A percentile compares a stretch with the other conserved stretches of the same genome.
Evolutionary conservation across 306 rosid genomes (phyloP).

Genomic region (Rosa rugosa): DNA sequence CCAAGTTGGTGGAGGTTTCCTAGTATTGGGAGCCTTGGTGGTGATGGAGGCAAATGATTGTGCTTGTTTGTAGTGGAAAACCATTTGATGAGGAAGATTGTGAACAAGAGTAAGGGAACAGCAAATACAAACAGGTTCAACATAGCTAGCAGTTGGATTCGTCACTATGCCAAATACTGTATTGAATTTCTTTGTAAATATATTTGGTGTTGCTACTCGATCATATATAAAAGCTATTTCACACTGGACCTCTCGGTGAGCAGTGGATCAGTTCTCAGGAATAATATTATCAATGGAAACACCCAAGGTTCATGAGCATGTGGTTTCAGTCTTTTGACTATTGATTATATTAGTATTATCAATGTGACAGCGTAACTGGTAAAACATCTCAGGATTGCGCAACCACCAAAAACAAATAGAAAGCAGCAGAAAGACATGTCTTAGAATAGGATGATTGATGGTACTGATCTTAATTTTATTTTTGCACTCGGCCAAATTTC

Average conservation of each 20-base stretch:
- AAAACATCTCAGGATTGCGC: too few species aligned
- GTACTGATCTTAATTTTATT: too few species aligned
- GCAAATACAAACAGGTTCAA: not conserved
- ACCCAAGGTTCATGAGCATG: too few species aligned
- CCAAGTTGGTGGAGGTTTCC: slow-evolving; percentile 37
- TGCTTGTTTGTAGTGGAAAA: not conserved
- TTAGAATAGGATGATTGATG: too few species aligned
- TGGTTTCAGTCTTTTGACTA: too few species aligned
- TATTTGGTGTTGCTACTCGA: not conserved
- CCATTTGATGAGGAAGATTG: slow-evolving; percentile 20
- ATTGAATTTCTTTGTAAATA: not conserved
- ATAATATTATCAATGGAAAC: too few species aligned
- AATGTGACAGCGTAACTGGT: too few species aligned
- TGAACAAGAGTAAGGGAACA: not conserved
- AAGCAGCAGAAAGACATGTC: too few species aligned
- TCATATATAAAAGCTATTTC: not conserved
- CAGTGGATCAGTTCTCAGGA: too few species aligned
- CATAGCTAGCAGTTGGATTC: not conserved
- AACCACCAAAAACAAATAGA: too few species aligned
- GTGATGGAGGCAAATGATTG: slow-evolving; percentile 30
- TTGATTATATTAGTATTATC: too few species aligned
- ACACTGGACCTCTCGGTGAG: not conserved
- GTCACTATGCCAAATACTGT: not conserved
- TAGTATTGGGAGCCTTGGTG: slow-evolving; percentile 26
- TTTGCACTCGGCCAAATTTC: too few species aligned